Conservation (phyloP, 1,139 yeast genomes). For the Meyerozyma athensensis region DNA sequence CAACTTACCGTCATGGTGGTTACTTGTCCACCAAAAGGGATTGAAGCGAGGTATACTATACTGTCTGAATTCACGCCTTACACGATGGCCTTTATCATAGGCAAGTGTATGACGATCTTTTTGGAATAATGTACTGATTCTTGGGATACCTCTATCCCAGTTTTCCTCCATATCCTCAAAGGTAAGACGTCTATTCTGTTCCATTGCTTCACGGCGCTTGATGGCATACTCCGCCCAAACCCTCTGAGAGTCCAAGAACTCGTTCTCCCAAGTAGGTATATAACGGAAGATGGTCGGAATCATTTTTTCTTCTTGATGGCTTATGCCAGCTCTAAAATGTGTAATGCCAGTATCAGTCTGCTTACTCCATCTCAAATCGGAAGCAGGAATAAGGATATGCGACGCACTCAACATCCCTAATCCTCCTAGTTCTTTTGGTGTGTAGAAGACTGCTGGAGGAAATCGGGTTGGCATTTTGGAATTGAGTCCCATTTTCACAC, state of each 20-base stretch:
- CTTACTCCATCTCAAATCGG: conserved; percentile 85
- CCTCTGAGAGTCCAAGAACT: conserved; percentile 86
- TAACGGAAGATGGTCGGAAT: conserved; percentile 94
- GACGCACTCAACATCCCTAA: conserved; percentile 97
- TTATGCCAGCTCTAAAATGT: conserved; percentile 93
- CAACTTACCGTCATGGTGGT: conserved; percentile 89
- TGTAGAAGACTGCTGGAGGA: conserved; percentile 97
- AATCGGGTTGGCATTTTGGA: conserved; percentile 98
- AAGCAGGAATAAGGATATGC: conserved; percentile 89
- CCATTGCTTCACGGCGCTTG: conserved; percentile 82
- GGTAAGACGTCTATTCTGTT: conserved; percentile 80
- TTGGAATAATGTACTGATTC: conserved; percentile 92
- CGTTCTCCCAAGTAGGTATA: conserved; percentile 95
- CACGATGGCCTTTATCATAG: conserved; percentile 89
- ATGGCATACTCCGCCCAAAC: conserved; percentile 98
- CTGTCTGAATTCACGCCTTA: conserved; percentile 74
- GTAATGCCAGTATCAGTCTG: conserved; percentile 95
- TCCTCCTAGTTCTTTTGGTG: conserved; percentile 97
- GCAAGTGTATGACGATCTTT: conserved; percentile 94
- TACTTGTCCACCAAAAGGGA: conserved; percentile 96
- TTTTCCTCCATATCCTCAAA: conserved; percentile 90
- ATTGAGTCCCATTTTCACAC: conserved; percentile 91
- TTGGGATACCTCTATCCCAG: conserved; percentile 96
- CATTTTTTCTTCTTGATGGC: conserved; percentile 69
- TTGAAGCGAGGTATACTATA: conserved; percentile 67